phyloP scores from a whole-genome alignment of 2,329 filamentous ascomycete species.

The Phoma herbarum region DNA sequence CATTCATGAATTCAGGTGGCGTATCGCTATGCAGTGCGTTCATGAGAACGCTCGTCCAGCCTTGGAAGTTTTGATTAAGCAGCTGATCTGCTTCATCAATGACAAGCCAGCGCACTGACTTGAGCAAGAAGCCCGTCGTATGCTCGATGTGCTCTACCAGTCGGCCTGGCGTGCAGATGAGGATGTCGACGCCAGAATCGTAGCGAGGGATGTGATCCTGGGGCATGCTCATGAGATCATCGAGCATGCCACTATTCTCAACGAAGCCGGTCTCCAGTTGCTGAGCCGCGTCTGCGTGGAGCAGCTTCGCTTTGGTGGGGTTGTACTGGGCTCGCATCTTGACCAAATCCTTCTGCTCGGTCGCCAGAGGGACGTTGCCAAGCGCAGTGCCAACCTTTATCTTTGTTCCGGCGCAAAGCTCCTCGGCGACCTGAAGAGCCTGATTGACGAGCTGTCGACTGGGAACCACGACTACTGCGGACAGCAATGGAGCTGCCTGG shows the following conservation, averaged over 20 bases:
- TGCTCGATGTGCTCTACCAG: conserved; percentile 89
- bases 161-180: conserved; percentile 91
- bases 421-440: conserved; percentile 78
- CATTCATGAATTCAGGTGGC: conserved; percentile 56
- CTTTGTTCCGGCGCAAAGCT: conserved; percentile 74
- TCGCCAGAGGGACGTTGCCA: conserved; percentile 77
- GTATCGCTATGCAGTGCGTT: conserved; percentile 63
- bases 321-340: conserved; percentile 69
- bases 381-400: conserved; percentile 83
- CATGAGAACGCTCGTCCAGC: conserved; percentile 81
- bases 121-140: conserved; percentile 82
- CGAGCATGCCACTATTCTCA: conserved; percentile 49
- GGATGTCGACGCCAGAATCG: conserved; percentile 79
- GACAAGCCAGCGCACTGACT: conserved; percentile 84
- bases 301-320: conserved; percentile 63
- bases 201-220: conserved; percentile 71
- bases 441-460: conserved; percentile 91
- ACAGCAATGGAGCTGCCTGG: conserved; percentile 70
- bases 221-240: conserved; percentile 55
- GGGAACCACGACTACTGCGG: conserved; percentile 85
- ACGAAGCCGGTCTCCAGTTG: conserved; percentile 44
- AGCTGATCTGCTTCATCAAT: conserved; percentile 95
- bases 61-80: conserved; percentile 89
- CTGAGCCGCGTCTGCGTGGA: conserved; percentile 54
- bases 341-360: conserved; percentile 70